phyloP scores from a whole-genome alignment of 768 basidiomycete species.

The Cystofilobasidium ferigula region DNA sequence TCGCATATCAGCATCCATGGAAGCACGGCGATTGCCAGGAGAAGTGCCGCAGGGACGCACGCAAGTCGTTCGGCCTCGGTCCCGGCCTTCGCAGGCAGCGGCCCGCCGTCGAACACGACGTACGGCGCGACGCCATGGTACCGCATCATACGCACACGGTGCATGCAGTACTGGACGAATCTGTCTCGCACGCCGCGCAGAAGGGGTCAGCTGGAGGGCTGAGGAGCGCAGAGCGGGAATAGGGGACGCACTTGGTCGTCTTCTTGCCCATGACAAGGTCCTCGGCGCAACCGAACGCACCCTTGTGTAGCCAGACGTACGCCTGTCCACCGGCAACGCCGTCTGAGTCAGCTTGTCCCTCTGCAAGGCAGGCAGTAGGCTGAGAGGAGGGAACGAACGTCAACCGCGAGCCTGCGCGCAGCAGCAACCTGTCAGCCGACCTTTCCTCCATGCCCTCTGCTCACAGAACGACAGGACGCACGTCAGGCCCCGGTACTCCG shows the following conservation, averaged over 20 bases:
- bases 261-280: constrained; percentile 74
- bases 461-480: constrained; percentile 27
- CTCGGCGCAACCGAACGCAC: constrained; percentile 77
- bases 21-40: no score
- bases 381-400: constrained; percentile 43
- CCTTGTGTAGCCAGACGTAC: constrained; percentile 61
- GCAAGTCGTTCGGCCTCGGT: constrained; percentile 70
- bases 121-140: constrained; percentile 78
- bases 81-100: constrained; percentile 81
- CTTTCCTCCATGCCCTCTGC: background rate
- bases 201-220: background rate
- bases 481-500: constrained; percentile 71
- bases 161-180: constrained; percentile 95
- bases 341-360: background rate
- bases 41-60: constrained; percentile 34
- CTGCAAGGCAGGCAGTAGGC: background rate
- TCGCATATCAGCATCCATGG: no score
- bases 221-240: background rate
- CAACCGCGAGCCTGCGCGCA: constrained; percentile 57
- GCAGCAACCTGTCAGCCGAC: background rate
- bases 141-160: constrained; percentile 70
- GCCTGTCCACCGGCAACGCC: constrained; percentile 37
- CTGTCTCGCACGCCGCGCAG: constrained; percentile 39
- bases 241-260: constrained; percentile 61
- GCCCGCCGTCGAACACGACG: constrained; percentile 92